Evolutionary conservation across 169 alveolate genomes (phyloP), one percentile per base, ranked within the genome.

Genomic region (Sarcocystis neurona): DNA sequence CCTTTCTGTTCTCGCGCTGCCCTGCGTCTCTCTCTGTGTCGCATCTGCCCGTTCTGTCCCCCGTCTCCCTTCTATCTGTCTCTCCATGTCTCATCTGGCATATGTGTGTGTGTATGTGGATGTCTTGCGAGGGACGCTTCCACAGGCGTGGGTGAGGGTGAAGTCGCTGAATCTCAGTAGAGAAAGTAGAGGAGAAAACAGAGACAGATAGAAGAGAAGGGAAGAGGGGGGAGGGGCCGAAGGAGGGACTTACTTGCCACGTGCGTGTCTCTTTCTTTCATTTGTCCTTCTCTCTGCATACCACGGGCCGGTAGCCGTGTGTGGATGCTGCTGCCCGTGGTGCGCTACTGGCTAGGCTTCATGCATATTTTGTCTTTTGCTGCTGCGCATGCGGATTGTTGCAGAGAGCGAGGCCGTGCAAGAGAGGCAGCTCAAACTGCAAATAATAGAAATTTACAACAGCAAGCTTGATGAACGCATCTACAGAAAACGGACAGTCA

Each of bases 401-500:
- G 5, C 77, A 89, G 90, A 82, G 68, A 74, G 77, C 39, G 94
- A 86, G 77, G 79, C 92, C 20, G 92, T 80, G 84, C 92, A 86
- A 53, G 94, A 86, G 84, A n/a, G 92, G 60, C 87, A 90, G 75
- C 74, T 91, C 56, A 91, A 91, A 85, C 56, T 86, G 74, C 91
- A 85, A 47, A 80, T 87, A n/a, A 66, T 91, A 18, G 94, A 97
- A 87, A 96, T 97, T n/a, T 97, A 96, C 91, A 97, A 97, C 89
- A 95, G 97, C 58, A 96, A 96, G 92, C 93, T 97, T 43, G 98
- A 97, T 85, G 98, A 97, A 75, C 93, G 98, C 43, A 96, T 95
- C 3, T 96, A 95, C 87, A 93, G 98, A 85, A 97, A 97, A 58
- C 90, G 93, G 85, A 91, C 96, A 56, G 93, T 96, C 87, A 96